Evolutionary conservation across 2,329 filamentous ascomycete genomes (phyloP).

Genomic region (Lachnellula subtilissima): DNA sequence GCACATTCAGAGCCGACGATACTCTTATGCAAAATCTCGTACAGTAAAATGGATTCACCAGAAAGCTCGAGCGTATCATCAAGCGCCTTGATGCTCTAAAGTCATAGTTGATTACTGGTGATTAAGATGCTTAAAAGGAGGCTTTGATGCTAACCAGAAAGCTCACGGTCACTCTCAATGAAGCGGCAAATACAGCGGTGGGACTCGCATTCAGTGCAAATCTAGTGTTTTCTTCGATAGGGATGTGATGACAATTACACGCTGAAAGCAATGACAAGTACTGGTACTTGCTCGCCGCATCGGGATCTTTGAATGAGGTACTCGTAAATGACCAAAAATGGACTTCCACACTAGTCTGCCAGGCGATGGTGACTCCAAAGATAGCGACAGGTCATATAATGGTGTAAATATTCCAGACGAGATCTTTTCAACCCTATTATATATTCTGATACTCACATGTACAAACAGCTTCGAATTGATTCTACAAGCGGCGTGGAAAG

Average conservation of each 20-base stretch:
- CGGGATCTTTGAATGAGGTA: slow-evolving; percentile 2
- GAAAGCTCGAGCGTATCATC: neutral
- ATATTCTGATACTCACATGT: neutral
- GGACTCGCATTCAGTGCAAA: neutral
- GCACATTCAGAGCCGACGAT: too few relatives aligned
- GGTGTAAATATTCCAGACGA: slow-evolving; percentile 1
- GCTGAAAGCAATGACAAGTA: neutral
- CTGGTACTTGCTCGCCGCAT: slow-evolving; percentile 3
- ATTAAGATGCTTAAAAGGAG: neutral
- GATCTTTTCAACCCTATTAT: neutral
- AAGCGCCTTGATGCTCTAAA: neutral
- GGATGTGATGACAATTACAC: neutral
- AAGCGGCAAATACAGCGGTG: neutral
- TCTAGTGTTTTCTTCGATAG: neutral
- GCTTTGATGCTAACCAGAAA: neutral
- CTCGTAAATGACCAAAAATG: slow-evolving; percentile 2
- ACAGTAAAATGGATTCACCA: too few relatives aligned
- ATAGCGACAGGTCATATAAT: slow-evolving; percentile 1
- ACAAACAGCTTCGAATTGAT: neutral
- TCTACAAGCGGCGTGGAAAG: neutral
- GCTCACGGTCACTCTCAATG: neutral
- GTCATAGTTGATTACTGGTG: neutral
- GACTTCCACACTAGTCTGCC: slow-evolving; percentile 1
- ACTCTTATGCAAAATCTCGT: too few relatives aligned
- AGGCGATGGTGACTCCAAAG: neutral